phyloP scores from a whole-genome alignment of 169 alveolate species.

The Cryptosporidium viatorum region DNA sequence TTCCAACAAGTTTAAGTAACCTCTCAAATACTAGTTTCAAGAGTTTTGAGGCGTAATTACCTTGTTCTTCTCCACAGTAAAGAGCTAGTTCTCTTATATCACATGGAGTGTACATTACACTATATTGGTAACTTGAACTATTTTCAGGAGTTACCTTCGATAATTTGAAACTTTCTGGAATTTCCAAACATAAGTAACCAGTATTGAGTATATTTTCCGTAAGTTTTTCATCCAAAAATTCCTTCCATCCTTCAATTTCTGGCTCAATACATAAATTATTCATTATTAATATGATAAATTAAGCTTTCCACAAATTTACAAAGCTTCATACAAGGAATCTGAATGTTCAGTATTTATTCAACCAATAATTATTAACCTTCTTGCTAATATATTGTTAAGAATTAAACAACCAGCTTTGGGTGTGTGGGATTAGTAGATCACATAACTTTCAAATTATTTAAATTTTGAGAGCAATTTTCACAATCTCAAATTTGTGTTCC shows the following conservation, averaged over 20 bases:
- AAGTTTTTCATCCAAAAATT: constrained; percentile 16
- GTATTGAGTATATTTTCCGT: constrained; percentile 18
- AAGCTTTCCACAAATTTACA: neutral
- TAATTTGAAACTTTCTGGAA: constrained; percentile 46
- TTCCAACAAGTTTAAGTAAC: constrained; percentile 18
- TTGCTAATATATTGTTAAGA: neutral
- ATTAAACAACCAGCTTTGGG: neutral
- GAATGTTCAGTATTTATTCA: neutral
- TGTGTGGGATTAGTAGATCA: constrained; percentile 8
- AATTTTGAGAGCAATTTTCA: neutral
- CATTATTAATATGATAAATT: neutral
- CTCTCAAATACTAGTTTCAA: constrained; percentile 36
- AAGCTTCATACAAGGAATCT: neutral
- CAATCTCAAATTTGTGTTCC: neutral
- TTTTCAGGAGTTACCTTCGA: constrained; percentile 31
- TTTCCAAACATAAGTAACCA: constrained; percentile 25
- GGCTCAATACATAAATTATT: neutral
- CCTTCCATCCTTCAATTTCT: constrained; percentile 37
- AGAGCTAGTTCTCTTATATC: constrained; percentile 50
- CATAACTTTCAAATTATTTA: neutral
- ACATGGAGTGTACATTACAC: constrained; percentile 71
- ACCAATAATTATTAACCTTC: neutral
- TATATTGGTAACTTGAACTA: constrained; percentile 12
- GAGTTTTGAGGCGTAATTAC: neutral
- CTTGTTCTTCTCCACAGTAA: constrained; percentile 39